Conservation (phyloP, 257 asterid species). For the Penstemon davidsonii region DNA sequence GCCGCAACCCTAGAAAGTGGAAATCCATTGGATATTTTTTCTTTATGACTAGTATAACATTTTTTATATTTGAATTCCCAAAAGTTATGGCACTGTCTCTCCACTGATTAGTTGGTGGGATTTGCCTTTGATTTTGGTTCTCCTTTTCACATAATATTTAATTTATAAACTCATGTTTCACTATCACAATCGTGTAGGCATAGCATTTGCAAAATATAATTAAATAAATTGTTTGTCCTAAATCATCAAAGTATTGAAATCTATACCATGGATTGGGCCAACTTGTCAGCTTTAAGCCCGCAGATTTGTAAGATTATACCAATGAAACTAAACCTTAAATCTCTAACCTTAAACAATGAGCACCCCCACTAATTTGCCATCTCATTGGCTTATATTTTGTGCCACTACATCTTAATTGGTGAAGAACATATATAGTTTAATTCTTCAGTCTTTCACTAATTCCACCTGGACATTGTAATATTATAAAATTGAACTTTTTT, state of each 20-base stretch:
- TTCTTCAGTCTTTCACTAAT: not conserved
- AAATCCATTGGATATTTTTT: conserved; percentile 25
- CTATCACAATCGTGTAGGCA: conserved; percentile 20
- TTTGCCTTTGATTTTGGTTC: conserved; percentile 31
- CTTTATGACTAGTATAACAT: conserved; percentile 2
- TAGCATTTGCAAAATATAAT: not conserved
- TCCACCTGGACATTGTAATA: too few relatives aligned
- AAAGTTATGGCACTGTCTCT: conserved; percentile 26
- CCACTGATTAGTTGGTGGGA: conserved; percentile 47
- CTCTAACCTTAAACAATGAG: conserved; percentile 3
- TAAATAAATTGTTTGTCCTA: not conserved
- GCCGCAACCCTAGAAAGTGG: conserved; percentile 49
- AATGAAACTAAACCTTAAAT: not conserved
- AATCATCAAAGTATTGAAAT: not conserved
- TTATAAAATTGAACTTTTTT: too few relatives aligned
- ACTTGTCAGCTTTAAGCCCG: not conserved
- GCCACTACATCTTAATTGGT: not conserved
- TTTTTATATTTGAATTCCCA: not conserved
- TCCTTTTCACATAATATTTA: conserved; percentile 12
- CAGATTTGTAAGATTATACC: not conserved
- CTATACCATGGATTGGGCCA: not conserved
- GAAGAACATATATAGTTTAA: not conserved
- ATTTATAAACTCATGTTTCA: not conserved
- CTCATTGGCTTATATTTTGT: not conserved
- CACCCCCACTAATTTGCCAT: not conserved